Evolutionary conservation across 441 rosid species (phyloP).

Genomic region (Mallotus japonicus): DNA sequence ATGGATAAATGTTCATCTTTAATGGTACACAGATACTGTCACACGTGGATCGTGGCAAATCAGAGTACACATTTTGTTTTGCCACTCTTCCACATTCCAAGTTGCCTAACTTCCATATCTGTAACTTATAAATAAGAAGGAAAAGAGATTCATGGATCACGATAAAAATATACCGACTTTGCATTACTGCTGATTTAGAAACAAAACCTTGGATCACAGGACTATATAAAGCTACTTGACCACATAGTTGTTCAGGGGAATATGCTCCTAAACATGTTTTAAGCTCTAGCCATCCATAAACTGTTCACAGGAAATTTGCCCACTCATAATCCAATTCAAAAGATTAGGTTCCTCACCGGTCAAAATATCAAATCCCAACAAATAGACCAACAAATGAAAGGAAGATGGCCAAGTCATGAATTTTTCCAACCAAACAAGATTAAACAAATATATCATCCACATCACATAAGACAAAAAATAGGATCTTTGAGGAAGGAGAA

Average conservation of each 20-base stretch:
- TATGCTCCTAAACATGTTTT: not conserved
- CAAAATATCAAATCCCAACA: not conserved
- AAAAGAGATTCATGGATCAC: not conserved
- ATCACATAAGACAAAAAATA: not conserved
- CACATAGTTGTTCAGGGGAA: not conserved
- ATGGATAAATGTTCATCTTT: not conserved
- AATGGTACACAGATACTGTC: not conserved
- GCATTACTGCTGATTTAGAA: not conserved
- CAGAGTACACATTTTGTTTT: not conserved
- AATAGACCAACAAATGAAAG: not conserved
- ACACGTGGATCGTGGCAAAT: not conserved
- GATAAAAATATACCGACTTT: not conserved
- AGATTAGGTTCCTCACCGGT: not conserved
- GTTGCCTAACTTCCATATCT: not conserved
- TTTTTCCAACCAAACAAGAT: not conserved
- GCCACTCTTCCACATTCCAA: not conserved
- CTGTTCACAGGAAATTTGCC: not conserved
- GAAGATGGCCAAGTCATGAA: not conserved
- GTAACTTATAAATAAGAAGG: not conserved
- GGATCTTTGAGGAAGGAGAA: not conserved
- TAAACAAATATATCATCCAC: not conserved
- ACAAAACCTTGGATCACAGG: not conserved
- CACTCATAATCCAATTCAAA: not conserved
- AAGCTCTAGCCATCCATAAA: not conserved
- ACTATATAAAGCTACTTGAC: not conserved